phyloP scores from a whole-genome alignment of 2,329 filamentous ascomycete species.

The Arthrinium puccinioides region DNA sequence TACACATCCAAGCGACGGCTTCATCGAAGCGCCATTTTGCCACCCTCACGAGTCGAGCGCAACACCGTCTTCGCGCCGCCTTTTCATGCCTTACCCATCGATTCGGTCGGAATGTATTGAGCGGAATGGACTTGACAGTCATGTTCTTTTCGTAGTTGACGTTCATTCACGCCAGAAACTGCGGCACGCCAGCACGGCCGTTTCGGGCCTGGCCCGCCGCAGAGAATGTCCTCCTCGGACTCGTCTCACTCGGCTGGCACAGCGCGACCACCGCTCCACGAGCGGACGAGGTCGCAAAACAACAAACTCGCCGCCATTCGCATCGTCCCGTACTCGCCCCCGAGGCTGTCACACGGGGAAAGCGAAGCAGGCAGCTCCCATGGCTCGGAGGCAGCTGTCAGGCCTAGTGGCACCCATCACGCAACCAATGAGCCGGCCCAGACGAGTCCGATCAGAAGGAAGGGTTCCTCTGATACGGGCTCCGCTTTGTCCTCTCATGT shows the following conservation, averaged over 20 bases:
- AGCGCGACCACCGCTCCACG: constrained; percentile 26
- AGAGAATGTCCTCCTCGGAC: constrained; percentile 24
- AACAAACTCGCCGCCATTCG: constrained; percentile 37
- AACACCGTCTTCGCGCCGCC: too few species aligned
- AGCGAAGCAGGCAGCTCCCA: constrained; percentile 14
- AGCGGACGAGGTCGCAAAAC: constrained; percentile 33
- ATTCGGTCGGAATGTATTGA: too few species aligned
- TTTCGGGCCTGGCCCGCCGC: constrained; percentile 13
- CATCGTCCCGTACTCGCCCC: constrained; percentile 41
- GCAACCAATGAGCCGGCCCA: constrained; percentile 10
- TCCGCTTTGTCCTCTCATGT: constrained; percentile 27
- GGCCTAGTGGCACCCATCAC: constrained; percentile 10
- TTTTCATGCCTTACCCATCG: too few species aligned
- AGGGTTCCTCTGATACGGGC: constrained; percentile 11
- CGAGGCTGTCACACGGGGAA: constrained; percentile 22
- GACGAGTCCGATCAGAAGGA: constrained; percentile 13
- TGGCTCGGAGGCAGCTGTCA: constrained; percentile 8
- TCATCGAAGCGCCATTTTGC: too few species aligned
- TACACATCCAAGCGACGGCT: too few species aligned
- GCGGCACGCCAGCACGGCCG: neutral
- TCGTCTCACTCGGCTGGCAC: constrained; percentile 17
- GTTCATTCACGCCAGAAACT: neutral
- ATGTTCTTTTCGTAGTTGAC: constrained; percentile 1
- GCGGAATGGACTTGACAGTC: neutral
- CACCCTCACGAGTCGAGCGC: too few species aligned